A percentile compares a stretch with the other conserved stretches of the same genome.
Evolutionary conservation across 2,329 filamentous ascomycete species (phyloP).

Genomic region (Ophiocordyceps sinensis): DNA sequence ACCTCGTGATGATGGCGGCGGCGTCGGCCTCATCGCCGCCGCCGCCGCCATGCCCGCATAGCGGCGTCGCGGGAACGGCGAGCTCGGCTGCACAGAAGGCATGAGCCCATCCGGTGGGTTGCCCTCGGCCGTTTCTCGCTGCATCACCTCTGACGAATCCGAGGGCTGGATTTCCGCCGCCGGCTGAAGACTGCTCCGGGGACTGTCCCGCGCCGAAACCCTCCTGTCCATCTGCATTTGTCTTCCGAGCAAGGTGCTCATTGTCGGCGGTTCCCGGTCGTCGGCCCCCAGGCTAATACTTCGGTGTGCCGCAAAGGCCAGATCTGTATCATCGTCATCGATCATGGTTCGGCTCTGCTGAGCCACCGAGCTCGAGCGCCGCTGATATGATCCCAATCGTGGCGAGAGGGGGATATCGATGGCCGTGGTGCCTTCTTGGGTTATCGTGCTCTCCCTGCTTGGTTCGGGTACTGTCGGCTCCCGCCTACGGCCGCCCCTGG

Average conservation of each 20-base stretch:
- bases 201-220: slow-evolving; percentile 8
- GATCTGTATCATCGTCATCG: slow-evolving; percentile 47
- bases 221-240: slow-evolving; percentile 22
- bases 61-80: slow-evolving; percentile 30
- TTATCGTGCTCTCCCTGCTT: slow-evolving; percentile 23
- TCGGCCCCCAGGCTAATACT: slow-evolving; percentile 55
- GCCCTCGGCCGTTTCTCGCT: slow-evolving; percentile 28
- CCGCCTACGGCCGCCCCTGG: slow-evolving; percentile 13
- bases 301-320: slow-evolving; percentile 45
- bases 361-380: slow-evolving; percentile 56
- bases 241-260: slow-evolving; percentile 46
- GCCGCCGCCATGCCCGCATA: slow-evolving; percentile 26
- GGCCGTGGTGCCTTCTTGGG: slow-evolving; percentile 42
- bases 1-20: slow-evolving; percentile 29
- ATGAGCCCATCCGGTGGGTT: slow-evolving; percentile 31
- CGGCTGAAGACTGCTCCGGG: slow-evolving; percentile 20
- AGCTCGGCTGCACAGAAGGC: slow-evolving; percentile 22
- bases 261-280: slow-evolving; percentile 47
- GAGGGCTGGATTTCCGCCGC: slow-evolving; percentile 25
- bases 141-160: slow-evolving; percentile 23
- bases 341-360: slow-evolving; percentile 41
- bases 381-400: slow-evolving; percentile 36
- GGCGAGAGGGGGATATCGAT: slow-evolving; percentile 65
- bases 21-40: slow-evolving; percentile 21
- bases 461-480: slow-evolving; percentile 14